Percentiles rank a stretch among this genome's conserved stretches.
These are phyloP conservation scores for Trebouxia sp. DNA, from an alignment of 139 green algal species.

Conservation along the genomic window DNA sequence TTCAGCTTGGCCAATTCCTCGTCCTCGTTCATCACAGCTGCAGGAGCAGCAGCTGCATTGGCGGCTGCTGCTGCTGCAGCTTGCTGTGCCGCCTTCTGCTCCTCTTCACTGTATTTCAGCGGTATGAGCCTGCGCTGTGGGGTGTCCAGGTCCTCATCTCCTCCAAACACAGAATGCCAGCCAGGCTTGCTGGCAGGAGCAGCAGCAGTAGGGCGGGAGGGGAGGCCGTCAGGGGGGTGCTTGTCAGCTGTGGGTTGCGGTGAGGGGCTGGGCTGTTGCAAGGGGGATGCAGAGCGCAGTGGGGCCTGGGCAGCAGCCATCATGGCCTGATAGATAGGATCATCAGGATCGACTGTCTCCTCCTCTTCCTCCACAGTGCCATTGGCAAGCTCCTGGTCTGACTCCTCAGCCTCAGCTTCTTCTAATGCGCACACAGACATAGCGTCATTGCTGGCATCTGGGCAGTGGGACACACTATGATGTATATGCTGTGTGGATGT, in stretches of 20 bases:
- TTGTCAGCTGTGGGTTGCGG: neutral
- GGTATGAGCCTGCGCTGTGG: conserved; percentile 65
- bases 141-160: conserved; percentile 73
- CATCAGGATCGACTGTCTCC: conserved; percentile 25
- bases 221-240: neutral
- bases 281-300: neutral
- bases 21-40: conserved; percentile 34
- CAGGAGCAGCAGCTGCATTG: conserved; percentile 25
- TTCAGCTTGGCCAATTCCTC: conserved; percentile 64
- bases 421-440: no score
- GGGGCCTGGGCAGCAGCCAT: conserved; percentile 47
- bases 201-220: neutral
- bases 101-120: conserved; percentile 81
- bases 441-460: no score
- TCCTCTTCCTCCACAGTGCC: conserved; percentile 23
- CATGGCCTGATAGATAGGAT: conserved; percentile 71
- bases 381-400: conserved; percentile 26
- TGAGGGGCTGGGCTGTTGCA: neutral
- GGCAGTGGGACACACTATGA: no score
- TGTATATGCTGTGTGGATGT: no score
- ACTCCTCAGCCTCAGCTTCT: neutral
- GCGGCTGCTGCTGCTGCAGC: conserved; percentile 5
- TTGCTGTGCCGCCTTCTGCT: conserved; percentile 51
- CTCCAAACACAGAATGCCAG: conserved; percentile 59
- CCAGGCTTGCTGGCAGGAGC: neutral